phyloP scores from a whole-genome alignment of 768 basidiomycete genomes.

The Panaeolus papilionaceus region DNA sequence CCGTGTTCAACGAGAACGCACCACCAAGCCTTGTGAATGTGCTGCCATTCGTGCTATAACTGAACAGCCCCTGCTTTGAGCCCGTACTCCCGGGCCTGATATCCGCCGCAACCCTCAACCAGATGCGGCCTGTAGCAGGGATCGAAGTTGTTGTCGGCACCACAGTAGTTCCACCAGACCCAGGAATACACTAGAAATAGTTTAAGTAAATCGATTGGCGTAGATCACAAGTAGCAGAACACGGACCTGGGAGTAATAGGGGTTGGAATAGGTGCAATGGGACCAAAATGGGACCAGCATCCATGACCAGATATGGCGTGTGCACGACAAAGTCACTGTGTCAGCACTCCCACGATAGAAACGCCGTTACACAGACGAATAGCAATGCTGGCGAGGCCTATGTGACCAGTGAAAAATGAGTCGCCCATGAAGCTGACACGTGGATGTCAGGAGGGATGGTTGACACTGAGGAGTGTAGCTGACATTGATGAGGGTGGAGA shows the following conservation, averaged over 20 bases:
- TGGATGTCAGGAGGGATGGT: too few species aligned
- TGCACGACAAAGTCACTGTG: background rate
- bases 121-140: background rate
- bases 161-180: background rate
- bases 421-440: background rate
- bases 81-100: conserved; percentile 3
- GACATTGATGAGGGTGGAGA: too few species aligned
- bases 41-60: background rate
- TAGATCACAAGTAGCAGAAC: background rate
- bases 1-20: conserved; percentile 1
- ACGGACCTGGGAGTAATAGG: conserved; percentile 51
- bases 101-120: background rate
- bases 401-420: background rate
- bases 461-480: too few species aligned
- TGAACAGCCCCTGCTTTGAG: conserved; percentile 2
- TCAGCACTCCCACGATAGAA: background rate
- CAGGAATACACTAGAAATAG: background rate
- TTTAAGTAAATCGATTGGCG: background rate
- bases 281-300: background rate
- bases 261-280: conserved; percentile 50
- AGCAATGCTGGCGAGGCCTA: background rate
- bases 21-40: background rate
- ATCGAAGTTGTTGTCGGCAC: background rate
- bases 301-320: background rate
- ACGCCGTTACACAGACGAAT: background rate